phyloP scores from a whole-genome alignment of 208 protist species.

The Tritrichomonas musculus region DNA sequence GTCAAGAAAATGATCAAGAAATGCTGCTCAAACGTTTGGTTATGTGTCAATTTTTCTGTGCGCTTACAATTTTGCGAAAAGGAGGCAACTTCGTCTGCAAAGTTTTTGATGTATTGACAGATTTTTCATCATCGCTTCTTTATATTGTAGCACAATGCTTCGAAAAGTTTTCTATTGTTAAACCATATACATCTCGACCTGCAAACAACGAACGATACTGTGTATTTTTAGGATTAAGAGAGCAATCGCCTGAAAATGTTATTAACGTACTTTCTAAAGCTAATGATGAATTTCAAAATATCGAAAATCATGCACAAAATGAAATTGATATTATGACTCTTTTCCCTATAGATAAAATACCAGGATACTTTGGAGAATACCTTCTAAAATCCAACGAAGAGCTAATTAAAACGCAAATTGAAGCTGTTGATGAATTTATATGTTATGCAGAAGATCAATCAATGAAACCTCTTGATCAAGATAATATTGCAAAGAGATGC shows the following conservation, averaged over 20 bases:
- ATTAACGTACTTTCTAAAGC: background rate
- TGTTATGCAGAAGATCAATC: background rate
- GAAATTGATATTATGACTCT: background rate
- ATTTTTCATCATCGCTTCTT: background rate
- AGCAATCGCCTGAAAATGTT: background rate
- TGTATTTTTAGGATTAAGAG: background rate
- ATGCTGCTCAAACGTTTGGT: background rate
- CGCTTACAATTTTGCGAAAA: background rate
- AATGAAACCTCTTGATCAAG: background rate
- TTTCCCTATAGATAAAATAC: background rate
- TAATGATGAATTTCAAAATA: too few species aligned
- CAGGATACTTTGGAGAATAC: background rate
- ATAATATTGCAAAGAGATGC: background rate
- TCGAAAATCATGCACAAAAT: background rate
- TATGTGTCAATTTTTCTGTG: constrained; percentile 27
- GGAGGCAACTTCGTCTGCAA: constrained; percentile 19
- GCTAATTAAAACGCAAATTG: background rate
- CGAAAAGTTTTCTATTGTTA: constrained; percentile 8
- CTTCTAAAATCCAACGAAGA: background rate
- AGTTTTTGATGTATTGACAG: background rate
- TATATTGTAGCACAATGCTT: constrained; percentile 17
- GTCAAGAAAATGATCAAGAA: constrained; percentile 35
- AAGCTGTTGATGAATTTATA: background rate
- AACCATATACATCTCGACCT: constrained; percentile 27
- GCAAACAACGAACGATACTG: constrained; percentile 10